Percentiles rank a stretch among this genome's conserved stretches.
Conservation (phyloP, 306 rosid genomes). For the Betula pendula region DNA sequence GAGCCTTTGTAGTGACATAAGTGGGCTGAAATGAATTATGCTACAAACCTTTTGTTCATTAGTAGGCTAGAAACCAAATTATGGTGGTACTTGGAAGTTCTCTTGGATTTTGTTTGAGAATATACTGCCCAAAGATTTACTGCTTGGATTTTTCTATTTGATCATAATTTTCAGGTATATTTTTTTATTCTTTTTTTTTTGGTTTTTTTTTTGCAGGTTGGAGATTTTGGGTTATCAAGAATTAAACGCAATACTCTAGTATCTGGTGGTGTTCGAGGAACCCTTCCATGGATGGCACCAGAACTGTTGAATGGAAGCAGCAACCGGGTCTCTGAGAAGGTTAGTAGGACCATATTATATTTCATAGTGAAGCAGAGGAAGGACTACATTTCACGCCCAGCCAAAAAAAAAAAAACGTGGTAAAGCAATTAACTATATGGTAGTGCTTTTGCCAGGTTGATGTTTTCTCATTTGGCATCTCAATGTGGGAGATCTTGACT, state of each 20-base stretch:
- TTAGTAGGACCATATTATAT: constrained; percentile 9
- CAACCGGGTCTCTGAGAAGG: constrained; percentile 42
- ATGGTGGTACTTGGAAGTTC: constrained; percentile 1
- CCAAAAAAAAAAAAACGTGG: background rate
- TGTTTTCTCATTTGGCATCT: constrained; percentile 39
- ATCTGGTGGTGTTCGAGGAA: constrained; percentile 44
- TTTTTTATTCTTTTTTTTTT: too few species aligned
- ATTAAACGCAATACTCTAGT: constrained; percentile 36
- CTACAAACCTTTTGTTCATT: background rate
- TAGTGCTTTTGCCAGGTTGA: constrained; percentile 31
- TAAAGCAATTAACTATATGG: background rate
- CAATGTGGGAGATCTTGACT: constrained; percentile 43
- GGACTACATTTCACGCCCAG: background rate
- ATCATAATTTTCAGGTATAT: constrained; percentile 1
- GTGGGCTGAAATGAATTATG: background rate
- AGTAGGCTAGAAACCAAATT: background rate
- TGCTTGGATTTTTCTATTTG: background rate
- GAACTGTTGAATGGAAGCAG: constrained; percentile 40
- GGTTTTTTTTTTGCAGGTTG: constrained; percentile 22
- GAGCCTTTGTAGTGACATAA: background rate
- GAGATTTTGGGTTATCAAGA: constrained; percentile 40
- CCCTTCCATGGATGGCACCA: constrained; percentile 43
- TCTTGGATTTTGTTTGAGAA: background rate
- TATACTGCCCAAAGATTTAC: background rate
- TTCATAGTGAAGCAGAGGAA: background rate